Conservation (phyloP, 164 flowering plant species). For the Paratinospora sagittata region DNA sequence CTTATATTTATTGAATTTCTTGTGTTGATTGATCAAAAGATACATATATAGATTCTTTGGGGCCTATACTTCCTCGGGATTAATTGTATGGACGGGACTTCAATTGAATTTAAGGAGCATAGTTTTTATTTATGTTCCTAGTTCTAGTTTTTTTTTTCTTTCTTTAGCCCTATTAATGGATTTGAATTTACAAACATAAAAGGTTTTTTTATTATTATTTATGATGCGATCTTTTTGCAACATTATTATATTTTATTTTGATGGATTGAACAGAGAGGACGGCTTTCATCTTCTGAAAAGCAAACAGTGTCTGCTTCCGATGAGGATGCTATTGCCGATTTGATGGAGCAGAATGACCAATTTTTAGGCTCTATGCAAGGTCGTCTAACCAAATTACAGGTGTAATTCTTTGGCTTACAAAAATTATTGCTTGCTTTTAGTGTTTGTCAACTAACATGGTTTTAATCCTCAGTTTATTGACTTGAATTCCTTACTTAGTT, state of each 20-base stretch:
- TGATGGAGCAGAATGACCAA: constrained; percentile 65
- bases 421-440: not conserved
- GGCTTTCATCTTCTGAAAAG: constrained; percentile 33
- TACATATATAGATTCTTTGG: not conserved
- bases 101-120: not conserved
- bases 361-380: constrained; percentile 75
- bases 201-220: not conserved
- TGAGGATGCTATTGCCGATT: constrained; percentile 57
- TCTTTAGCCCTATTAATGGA: not conserved
- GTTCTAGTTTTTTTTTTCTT: not conserved
- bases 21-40: not conserved
- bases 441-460: not conserved
- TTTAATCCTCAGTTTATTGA: not conserved
- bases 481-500: not conserved
- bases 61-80: not conserved
- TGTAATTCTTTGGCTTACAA: constrained; percentile 9
- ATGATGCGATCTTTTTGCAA: not conserved
- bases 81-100: not conserved
- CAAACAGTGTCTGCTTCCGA: constrained; percentile 49
- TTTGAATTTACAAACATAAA: not conserved
- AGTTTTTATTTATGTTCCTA: too few species aligned
- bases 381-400: constrained; percentile 86
- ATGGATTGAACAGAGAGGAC: constrained; percentile 38
- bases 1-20: not conserved
- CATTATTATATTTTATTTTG: too few species aligned